Evolutionary conservation across 768 basidiomycete species (phyloP).

Genomic region (Hydnum rufescens): DNA sequence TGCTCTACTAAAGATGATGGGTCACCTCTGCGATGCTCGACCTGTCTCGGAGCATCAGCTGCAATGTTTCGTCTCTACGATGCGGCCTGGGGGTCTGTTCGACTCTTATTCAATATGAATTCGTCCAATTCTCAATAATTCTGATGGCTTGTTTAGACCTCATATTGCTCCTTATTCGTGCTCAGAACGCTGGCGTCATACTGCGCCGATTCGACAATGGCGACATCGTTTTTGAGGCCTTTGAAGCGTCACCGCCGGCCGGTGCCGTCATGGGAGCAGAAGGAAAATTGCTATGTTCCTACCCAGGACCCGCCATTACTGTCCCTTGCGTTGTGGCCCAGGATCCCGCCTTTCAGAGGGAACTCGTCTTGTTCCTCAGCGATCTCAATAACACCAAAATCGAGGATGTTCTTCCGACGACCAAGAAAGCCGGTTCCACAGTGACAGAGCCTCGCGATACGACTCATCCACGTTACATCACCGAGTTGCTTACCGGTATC

Average conservation of each 20-base stretch:
- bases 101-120: not conserved
- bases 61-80: too few relatives aligned
- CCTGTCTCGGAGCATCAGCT: too few relatives aligned
- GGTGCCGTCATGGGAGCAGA: constrained; percentile 19
- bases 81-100: not conserved
- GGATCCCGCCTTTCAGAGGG: constrained; percentile 15
- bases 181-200: constrained; percentile 32
- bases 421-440: constrained; percentile 17
- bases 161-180: constrained; percentile 21
- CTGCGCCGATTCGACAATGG: constrained; percentile 1
- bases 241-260: constrained; percentile 25
- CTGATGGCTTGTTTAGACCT: constrained; percentile 18
- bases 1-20: not conserved
- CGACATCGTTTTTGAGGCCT: constrained; percentile 23
- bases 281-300: constrained; percentile 22
- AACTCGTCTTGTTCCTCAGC: constrained; percentile 23
- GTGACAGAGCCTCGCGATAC: constrained; percentile 24
- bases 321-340: not conserved
- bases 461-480: constrained; percentile 28
- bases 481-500: constrained; percentile 30
- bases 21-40: too few relatives aligned
- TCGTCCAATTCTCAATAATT: not conserved
- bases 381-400: constrained; percentile 20
- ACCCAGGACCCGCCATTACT: constrained; percentile 9
- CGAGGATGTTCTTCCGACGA: constrained; percentile 19